phyloP scores from a whole-genome alignment of 805 yeast species.

The Starmerella cellae region DNA sequence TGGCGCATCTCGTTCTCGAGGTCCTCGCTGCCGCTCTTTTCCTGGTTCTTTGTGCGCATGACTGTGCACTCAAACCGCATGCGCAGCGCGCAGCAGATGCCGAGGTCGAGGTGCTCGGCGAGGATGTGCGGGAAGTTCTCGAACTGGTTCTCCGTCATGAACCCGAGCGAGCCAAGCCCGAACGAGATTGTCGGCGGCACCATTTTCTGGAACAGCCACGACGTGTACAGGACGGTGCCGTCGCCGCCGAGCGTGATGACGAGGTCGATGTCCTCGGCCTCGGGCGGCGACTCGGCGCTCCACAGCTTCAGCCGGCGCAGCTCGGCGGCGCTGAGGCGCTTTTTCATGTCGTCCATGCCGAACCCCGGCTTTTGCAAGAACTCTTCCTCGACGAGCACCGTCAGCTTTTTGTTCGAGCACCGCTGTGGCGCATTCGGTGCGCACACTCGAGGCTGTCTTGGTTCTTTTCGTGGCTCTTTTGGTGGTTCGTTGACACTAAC shows the following conservation, averaged over 20 bases:
- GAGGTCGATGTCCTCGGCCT: conserved; percentile 48
- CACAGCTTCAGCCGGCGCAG: conserved; percentile 46
- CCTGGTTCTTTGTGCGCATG: conserved; percentile 22
- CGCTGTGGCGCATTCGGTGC: not conserved
- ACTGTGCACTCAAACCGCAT: conserved; percentile 83
- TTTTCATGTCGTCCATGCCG: conserved; percentile 40
- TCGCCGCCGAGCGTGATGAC: conserved; percentile 91
- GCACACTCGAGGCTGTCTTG: not conserved
- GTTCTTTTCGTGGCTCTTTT: not conserved
- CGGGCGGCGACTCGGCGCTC: conserved; percentile 39
- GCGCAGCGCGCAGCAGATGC: conserved; percentile 65
- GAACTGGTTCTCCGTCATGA: conserved; percentile 73
- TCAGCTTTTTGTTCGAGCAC: conserved; percentile 23
- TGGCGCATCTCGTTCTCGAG: conserved; percentile 34
- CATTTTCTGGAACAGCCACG: conserved; percentile 65
- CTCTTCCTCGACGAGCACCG: conserved; percentile 62
- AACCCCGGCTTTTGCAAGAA: conserved; percentile 52
- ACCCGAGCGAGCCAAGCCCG: conserved; percentile 83
- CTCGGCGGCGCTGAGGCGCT: conserved; percentile 35
- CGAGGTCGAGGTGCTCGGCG: conserved; percentile 46
- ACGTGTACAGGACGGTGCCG: conserved; percentile 84
- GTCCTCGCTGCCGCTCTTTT: conserved; percentile 23
- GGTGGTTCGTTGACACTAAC: not conserved
- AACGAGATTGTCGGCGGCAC: conserved; percentile 91
- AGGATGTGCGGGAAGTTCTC: conserved; percentile 54